Conservation (phyloP, 202 grass and related monocot genomes). For the Schoenoplectus triqueter region DNA sequence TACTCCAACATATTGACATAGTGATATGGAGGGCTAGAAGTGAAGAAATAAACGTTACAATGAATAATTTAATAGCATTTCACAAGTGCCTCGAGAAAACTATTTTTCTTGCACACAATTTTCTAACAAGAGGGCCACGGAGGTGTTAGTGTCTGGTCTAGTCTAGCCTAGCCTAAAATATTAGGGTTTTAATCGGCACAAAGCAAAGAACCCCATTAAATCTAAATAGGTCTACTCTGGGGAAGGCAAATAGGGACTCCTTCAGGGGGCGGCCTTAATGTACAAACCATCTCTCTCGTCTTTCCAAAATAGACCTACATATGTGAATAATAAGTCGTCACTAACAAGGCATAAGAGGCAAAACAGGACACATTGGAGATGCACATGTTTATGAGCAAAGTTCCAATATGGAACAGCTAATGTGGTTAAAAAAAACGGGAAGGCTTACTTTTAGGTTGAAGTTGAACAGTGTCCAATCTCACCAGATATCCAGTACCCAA, state of each 20-base stretch:
- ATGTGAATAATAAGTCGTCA: background rate
- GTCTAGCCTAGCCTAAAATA: conserved; percentile 18
- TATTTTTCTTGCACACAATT: background rate
- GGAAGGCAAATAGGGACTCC: conserved; percentile 70
- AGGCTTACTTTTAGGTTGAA: background rate
- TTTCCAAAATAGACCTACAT: conserved; percentile 95
- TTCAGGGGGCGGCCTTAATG: conserved; percentile 75
- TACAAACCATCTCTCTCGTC: conserved; percentile 95
- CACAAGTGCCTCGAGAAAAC: background rate
- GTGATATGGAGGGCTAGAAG: no score
- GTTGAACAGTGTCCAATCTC: background rate
- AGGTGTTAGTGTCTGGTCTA: conserved; percentile 28
- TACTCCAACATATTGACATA: no score
- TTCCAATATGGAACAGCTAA: background rate
- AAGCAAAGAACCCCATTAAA: background rate
- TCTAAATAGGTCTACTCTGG: conserved; percentile 55
- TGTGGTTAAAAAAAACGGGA: background rate
- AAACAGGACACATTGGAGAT: background rate
- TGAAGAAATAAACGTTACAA: no score
- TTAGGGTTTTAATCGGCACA: background rate
- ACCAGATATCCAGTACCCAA: background rate
- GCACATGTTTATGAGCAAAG: conserved; percentile 1
- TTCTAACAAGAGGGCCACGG: background rate
- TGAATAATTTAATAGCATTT: conserved; percentile 12
- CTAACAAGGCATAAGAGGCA: background rate